Percentiles rank a stretch among this genome's conserved stretches.
These are phyloP conservation scores for Spiromastix sp. DNA, from an alignment of 2,329 filamentous ascomycete genomes.

Conservation along the genomic window DNA sequence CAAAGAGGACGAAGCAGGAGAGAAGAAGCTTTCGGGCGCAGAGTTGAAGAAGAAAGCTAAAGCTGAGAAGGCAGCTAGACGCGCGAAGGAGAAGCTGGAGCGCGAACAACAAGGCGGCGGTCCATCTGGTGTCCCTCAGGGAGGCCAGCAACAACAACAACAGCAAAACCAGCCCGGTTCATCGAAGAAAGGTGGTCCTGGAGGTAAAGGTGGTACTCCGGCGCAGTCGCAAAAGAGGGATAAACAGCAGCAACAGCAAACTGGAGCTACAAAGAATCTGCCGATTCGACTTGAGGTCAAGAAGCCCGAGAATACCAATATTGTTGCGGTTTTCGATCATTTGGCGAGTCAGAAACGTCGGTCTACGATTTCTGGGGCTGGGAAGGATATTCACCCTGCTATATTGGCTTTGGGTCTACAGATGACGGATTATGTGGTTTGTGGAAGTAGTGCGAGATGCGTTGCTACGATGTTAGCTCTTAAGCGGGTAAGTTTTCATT, in stretches of 20 bases:
- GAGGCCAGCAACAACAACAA: too few species aligned
- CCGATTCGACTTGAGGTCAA: conserved; percentile 27
- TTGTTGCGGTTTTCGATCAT: conserved; percentile 70
- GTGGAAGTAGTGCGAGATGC: conserved; percentile 78
- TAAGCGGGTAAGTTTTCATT: conserved; percentile 54
- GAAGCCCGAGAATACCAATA: conserved; percentile 46
- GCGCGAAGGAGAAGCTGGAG: conserved; percentile 59
- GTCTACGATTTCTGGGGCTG: conserved; percentile 49
- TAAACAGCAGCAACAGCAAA: conserved; percentile 16
- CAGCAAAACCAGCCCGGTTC: conserved; percentile 20
- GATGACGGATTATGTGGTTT: conserved; percentile 78
- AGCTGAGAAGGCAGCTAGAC: conserved; percentile 79
- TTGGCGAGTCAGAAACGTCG: conserved; percentile 66
- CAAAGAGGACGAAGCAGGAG: conserved; percentile 9
- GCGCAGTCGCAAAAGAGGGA: conserved; percentile 14
- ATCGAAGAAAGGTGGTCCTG: conserved; percentile 22
- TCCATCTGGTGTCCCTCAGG: conserved; percentile 18
- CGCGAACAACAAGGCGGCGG: conserved; percentile 33
- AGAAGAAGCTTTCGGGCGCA: conserved; percentile 39
- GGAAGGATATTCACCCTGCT: conserved; percentile 71
- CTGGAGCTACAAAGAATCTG: conserved; percentile 11
- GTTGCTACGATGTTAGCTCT: conserved; percentile 83
- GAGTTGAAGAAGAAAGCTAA: conserved; percentile 84
- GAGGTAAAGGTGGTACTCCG: conserved; percentile 11
- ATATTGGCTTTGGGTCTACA: conserved; percentile 80